Evolutionary conservation across 495 filamentous ascomycete species (phyloP).

Genomic region (Lasiosphaeriaceae sp.): DNA sequence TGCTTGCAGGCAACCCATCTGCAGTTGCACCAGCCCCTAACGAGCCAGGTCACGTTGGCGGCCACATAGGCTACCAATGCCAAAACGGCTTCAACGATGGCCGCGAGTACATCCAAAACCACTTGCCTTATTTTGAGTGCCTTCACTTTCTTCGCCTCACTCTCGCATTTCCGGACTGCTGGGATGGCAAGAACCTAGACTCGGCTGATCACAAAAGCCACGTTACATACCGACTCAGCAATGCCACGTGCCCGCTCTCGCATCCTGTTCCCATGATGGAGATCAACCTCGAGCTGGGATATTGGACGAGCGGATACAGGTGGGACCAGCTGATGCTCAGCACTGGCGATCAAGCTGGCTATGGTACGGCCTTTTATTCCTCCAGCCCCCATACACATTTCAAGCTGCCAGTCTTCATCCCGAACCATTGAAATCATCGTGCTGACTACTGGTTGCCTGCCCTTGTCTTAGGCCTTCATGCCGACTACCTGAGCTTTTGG

Average conservation of each 20-base stretch:
- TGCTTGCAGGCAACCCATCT: conserved; percentile 2
- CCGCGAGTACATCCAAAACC: background rate
- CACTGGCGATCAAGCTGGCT: conserved; percentile 6
- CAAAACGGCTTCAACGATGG: conserved; percentile 3
- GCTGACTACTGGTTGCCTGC: too few species aligned
- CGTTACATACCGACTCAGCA: conserved; percentile 2
- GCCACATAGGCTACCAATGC: conserved; percentile 1
- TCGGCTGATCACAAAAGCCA: conserved; percentile 1
- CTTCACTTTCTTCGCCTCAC: conserved; percentile 1
- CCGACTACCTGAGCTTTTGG: conserved; percentile 10
- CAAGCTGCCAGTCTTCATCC: background rate
- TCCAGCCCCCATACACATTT: too few species aligned
- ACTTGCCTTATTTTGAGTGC: conserved; percentile 4
- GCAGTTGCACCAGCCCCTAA: background rate
- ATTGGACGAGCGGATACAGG: conserved; percentile 1
- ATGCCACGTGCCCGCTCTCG: background rate
- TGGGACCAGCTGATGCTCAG: conserved; percentile 10
- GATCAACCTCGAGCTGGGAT: conserved; percentile 6
- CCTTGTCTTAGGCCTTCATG: background rate
- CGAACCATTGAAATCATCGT: background rate
- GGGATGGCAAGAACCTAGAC: conserved; percentile 2
- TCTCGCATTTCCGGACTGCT: conserved; percentile 6
- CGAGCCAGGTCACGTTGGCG: background rate
- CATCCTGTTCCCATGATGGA: conserved; percentile 4
- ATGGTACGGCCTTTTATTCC: background rate